Conservation (phyloP, 108 stramenopile genomes). For the Epithemia pelagica region DNA sequence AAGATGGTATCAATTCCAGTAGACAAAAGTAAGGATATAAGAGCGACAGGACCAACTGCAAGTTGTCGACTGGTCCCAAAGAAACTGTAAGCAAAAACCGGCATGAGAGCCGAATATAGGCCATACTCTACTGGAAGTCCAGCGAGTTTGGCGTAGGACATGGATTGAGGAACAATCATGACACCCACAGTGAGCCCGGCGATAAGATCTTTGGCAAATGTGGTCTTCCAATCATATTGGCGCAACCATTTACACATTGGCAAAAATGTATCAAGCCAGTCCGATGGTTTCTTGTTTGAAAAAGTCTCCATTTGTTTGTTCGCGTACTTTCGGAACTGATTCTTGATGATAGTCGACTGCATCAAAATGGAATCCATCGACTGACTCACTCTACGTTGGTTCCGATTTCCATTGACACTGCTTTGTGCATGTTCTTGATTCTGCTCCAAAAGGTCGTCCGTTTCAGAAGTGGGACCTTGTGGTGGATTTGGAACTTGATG, state of each 20-base stretch:
- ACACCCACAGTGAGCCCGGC: slow-evolving; percentile 73
- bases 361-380: background rate
- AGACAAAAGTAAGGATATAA: slow-evolving; percentile 48
- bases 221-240: slow-evolving; percentile 14
- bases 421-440: background rate
- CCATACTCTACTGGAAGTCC: slow-evolving; percentile 81
- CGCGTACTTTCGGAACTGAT: background rate
- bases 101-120: slow-evolving; percentile 73
- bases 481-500: background rate
- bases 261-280: background rate
- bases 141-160: slow-evolving; percentile 86
- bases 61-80: slow-evolving; percentile 78
- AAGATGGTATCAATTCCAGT: slow-evolving; percentile 29
- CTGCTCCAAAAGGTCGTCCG: background rate
- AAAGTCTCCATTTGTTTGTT: background rate
- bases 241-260: slow-evolving; percentile 14
- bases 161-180: slow-evolving; percentile 84
- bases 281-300: background rate
- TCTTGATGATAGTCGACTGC: background rate
- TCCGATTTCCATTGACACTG: background rate
- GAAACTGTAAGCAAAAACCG: slow-evolving; percentile 65
- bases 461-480: background rate
- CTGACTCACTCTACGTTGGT: background rate
- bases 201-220: slow-evolving; percentile 29
- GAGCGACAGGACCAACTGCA: slow-evolving; percentile 80